phyloP scores from a whole-genome alignment of 2,329 filamentous ascomycete species.

The Fusarium odoratissimum region DNA sequence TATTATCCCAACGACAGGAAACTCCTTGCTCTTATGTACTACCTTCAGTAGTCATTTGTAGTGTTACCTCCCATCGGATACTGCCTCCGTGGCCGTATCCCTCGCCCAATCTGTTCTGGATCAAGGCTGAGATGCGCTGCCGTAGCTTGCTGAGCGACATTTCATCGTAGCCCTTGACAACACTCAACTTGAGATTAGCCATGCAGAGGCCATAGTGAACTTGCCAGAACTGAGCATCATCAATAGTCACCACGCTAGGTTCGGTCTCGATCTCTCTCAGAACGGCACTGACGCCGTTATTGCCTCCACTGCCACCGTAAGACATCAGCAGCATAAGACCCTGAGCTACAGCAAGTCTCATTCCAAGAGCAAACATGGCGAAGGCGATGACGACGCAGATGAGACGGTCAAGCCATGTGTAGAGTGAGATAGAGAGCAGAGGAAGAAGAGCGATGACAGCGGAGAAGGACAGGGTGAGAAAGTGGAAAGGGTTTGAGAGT shows the following conservation, averaged over 20 bases:
- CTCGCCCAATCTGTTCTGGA: constrained; percentile 87
- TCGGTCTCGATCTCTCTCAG: constrained; percentile 87
- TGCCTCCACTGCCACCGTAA: constrained; percentile 62
- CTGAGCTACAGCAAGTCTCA: constrained; percentile 84
- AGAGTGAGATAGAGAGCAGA: constrained; percentile 82
- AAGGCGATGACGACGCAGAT: constrained; percentile 85
- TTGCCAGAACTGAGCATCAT: constrained; percentile 98
- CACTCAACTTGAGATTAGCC: constrained; percentile 87
- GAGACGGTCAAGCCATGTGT: constrained; percentile 83
- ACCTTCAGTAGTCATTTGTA: constrained; percentile 72
- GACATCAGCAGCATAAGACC: constrained; percentile 97
- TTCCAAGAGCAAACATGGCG: constrained; percentile 88
- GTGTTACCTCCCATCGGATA: constrained; percentile 91
- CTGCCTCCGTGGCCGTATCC: constrained; percentile 84
- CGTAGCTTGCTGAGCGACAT: constrained; percentile 78
- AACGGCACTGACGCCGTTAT: constrained; percentile 73
- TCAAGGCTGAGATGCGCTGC: constrained; percentile 78
- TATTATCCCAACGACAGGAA: neutral
- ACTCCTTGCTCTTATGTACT: constrained; percentile 26
- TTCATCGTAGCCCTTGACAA: constrained; percentile 74
- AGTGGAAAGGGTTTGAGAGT: constrained; percentile 95
- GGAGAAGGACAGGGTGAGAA: constrained; percentile 90
- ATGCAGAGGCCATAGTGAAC: constrained; percentile 97
- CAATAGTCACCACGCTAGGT: constrained; percentile 78
- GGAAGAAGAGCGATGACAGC: constrained; percentile 83